Conservation (phyloP, 257 asterid genomes). For the Buddleja alternifolia region DNA sequence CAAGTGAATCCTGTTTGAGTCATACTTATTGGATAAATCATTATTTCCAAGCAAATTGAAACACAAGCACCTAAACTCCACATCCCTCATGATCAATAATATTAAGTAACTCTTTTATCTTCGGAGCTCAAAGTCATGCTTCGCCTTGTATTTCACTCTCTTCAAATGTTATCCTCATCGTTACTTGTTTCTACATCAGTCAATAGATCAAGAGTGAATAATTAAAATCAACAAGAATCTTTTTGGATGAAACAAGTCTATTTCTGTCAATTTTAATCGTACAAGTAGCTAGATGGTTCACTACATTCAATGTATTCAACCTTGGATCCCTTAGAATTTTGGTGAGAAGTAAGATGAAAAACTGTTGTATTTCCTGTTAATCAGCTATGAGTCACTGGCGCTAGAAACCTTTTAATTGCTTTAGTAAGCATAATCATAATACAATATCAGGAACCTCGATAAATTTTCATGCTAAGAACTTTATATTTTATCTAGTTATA, state of each 20-base stretch:
- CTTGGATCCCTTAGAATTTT: constrained; percentile 2
- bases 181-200: background rate
- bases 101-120: background rate
- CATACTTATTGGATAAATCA: background rate
- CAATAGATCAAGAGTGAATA: background rate
- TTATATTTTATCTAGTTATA: background rate
- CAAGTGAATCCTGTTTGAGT: background rate
- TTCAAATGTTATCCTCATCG: background rate
- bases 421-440: background rate
- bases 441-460: background rate
- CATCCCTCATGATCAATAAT: background rate
- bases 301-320: background rate
- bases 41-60: background rate
- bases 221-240: background rate
- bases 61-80: background rate
- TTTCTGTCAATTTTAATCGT: background rate
- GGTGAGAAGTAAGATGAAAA: background rate
- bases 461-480: background rate
- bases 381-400: background rate
- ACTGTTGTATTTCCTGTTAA: constrained; percentile 1
- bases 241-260: background rate
- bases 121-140: background rate
- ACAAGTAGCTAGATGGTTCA: background rate
- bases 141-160: background rate
- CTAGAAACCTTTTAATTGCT: background rate